Percentiles rank a stretch among this genome's conserved stretches.
These are phyloP conservation scores for Gentiana macrophylla DNA, from an alignment of 257 asterid genomes.

Conservation along the genomic window DNA sequence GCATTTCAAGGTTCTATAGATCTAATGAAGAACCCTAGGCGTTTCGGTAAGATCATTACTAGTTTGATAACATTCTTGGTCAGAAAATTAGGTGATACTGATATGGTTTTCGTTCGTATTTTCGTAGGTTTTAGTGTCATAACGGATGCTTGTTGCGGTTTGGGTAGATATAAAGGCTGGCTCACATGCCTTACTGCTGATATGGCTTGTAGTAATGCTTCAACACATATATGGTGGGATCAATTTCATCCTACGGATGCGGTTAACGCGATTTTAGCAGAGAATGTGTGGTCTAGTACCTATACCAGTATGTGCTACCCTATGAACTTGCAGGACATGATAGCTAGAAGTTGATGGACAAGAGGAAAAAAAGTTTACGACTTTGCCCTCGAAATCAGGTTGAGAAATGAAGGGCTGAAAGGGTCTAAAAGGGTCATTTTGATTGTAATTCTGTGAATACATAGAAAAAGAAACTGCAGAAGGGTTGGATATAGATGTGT, in stretches of 20 bases:
- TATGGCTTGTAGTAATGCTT: conserved; percentile 74
- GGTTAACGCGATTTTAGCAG: conserved; percentile 70
- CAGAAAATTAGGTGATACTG: too few relatives aligned
- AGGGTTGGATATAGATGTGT: too few relatives aligned
- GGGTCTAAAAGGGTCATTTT: too few relatives aligned
- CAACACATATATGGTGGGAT: conserved; percentile 87
- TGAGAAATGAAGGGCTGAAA: too few relatives aligned
- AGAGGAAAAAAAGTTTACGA: too few relatives aligned
- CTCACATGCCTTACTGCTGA: conserved; percentile 65
- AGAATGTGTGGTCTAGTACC: conserved; percentile 64
- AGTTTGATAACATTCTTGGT: too few relatives aligned
- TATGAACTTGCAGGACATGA: conserved; percentile 70
- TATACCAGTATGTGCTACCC: conserved; percentile 80
- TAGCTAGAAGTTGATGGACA: conserved; percentile 17
- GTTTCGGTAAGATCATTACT: conserved; percentile 47
- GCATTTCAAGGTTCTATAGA: conserved; percentile 86
- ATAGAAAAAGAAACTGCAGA: too few relatives aligned
- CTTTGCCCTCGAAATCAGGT: too few relatives aligned
- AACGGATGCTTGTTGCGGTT: conserved; percentile 86
- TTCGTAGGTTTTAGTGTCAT: conserved; percentile 55
- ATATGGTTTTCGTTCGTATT: conserved; percentile 1
- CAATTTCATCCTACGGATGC: conserved; percentile 90
- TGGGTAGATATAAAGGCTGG: conserved; percentile 65
- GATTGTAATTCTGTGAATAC: too few relatives aligned
- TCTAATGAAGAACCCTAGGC: conserved; percentile 54